These are phyloP conservation scores for Huntiella decipiens DNA, from an alignment of 2,329 filamentous ascomycete species.

Conservation along the genomic window DNA sequence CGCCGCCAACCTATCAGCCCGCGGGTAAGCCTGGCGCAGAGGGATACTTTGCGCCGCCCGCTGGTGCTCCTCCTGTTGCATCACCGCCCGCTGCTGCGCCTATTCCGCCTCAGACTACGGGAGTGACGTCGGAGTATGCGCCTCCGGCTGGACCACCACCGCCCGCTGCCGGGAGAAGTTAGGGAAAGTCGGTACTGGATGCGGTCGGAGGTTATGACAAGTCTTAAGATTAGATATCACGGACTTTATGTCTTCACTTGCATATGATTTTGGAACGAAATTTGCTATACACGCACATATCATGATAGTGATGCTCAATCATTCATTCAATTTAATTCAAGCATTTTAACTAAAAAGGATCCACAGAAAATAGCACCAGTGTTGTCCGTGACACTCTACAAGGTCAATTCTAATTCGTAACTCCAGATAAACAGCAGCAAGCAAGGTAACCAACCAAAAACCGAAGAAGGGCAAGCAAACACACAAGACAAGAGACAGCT, in stretches of 20 bases:
- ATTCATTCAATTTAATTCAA: no score
- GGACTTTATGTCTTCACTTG: no score
- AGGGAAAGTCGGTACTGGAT: neutral
- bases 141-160: conserved; percentile 30
- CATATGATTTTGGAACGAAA: no score
- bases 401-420: neutral
- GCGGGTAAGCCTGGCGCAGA: conserved; percentile 31
- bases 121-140: conserved; percentile 16
- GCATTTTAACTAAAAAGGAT: no score
- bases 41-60: conserved; percentile 24
- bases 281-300: no score
- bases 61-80: conserved; percentile 5
- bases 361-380: no score
- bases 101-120: neutral
- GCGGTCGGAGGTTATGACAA: no score
- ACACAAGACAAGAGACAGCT: neutral
- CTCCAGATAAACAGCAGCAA: neutral
- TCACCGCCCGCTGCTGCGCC: conserved; percentile 10
- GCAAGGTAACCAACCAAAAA: neutral
- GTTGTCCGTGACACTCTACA: no score
- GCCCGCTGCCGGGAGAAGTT: conserved; percentile 14
- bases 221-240: no score
- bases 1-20: conserved; percentile 39
- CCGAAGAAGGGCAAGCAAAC: neutral
- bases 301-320: no score